phyloP scores from a whole-genome alignment of 2,329 filamentous ascomycete genomes.

The Aspergillus novofumigatus region DNA sequence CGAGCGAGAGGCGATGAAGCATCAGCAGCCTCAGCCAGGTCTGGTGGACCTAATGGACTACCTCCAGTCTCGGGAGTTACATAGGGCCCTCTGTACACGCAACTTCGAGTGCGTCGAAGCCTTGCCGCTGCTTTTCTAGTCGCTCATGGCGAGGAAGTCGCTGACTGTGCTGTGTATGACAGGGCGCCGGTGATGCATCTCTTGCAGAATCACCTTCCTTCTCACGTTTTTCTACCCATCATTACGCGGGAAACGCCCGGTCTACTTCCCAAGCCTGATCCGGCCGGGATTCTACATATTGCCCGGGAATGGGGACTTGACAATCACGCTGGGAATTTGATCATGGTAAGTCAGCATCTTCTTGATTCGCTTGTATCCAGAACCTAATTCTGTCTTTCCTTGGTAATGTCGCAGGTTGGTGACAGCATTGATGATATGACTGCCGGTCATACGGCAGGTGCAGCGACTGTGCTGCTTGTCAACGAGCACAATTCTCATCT shows the following conservation, averaged over 20 bases:
- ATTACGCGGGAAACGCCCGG: slow-evolving; percentile 74
- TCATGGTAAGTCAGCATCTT: slow-evolving; percentile 29
- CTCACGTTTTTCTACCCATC: slow-evolving; percentile 68
- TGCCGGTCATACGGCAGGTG: slow-evolving; percentile 75
- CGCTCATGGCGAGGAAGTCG: not conserved
- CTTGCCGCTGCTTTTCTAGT: not conserved
- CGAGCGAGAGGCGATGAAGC: slow-evolving; percentile 73
- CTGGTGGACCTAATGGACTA: slow-evolving; percentile 76
- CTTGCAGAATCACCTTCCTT: slow-evolving; percentile 66
- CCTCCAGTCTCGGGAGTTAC: slow-evolving; percentile 62
- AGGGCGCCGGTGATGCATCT: slow-evolving; percentile 43
- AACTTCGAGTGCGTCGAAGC: slow-evolving; percentile 68
- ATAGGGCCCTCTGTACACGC: slow-evolving; percentile 85
- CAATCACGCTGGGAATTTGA: slow-evolving; percentile 40
- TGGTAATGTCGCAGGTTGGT: slow-evolving; percentile 45
- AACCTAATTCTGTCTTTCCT: not conserved
- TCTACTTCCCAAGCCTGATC: slow-evolving; percentile 71
- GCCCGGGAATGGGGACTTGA: slow-evolving; percentile 68
- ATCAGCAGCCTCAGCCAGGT: slow-evolving; percentile 77
- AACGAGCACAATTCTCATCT: slow-evolving; percentile 76
- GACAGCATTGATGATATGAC: slow-evolving; percentile 92
- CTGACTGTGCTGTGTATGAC: not conserved
- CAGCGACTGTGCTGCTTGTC: slow-evolving; percentile 81
- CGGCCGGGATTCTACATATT: slow-evolving; percentile 83
- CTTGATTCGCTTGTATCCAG: not conserved